Conservation (phyloP, 352 stramenopile species). For the Globisporangium perplexum region DNA sequence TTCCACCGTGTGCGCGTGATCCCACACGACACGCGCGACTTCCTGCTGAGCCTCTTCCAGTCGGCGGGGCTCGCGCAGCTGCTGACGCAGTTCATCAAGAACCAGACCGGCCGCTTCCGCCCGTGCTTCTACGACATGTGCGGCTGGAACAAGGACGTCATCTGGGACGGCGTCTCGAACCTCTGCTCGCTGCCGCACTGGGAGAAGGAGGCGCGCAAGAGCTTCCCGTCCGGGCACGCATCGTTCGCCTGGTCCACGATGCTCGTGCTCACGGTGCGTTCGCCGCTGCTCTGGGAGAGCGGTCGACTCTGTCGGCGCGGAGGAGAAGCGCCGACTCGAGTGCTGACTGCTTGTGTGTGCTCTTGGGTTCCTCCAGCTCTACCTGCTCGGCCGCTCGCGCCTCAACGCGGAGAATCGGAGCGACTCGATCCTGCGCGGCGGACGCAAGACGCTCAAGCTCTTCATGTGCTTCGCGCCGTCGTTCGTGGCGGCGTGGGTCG, state of each 20-base stretch:
- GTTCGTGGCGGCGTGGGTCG: constrained; percentile 61
- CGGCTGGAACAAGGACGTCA: constrained; percentile 50
- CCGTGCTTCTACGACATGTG: constrained; percentile 79
- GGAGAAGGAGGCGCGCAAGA: constrained; percentile 61
- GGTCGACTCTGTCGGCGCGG: too few relatives aligned
- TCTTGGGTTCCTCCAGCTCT: constrained; percentile 27
- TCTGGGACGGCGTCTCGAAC: constrained; percentile 65
- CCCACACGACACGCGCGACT: constrained; percentile 66
- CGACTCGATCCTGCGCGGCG: constrained; percentile 39
- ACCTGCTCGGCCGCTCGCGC: constrained; percentile 59
- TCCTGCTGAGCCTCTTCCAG: constrained; percentile 52
- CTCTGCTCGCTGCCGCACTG: constrained; percentile 37
- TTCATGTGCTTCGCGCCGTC: constrained; percentile 62
- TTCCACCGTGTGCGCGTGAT: constrained; percentile 45
- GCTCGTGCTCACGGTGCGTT: constrained; percentile 60
- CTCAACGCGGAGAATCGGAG: constrained; percentile 48
- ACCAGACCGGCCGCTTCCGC: constrained; percentile 58
- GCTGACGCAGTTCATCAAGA: constrained; percentile 70
- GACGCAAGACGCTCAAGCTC: constrained; percentile 55
- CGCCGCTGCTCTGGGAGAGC: background rate
- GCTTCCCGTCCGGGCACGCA: constrained; percentile 71
- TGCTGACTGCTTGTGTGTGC: constrained; percentile 8
- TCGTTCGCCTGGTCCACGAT: constrained; percentile 71
- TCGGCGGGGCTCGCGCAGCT: constrained; percentile 45
- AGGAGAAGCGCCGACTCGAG: too few relatives aligned